Evolutionary conservation across 2,329 filamentous ascomycete genomes (phyloP), one percentile per base, ranked within the genome.

Genomic region (Myrmaecium sp.): DNA sequence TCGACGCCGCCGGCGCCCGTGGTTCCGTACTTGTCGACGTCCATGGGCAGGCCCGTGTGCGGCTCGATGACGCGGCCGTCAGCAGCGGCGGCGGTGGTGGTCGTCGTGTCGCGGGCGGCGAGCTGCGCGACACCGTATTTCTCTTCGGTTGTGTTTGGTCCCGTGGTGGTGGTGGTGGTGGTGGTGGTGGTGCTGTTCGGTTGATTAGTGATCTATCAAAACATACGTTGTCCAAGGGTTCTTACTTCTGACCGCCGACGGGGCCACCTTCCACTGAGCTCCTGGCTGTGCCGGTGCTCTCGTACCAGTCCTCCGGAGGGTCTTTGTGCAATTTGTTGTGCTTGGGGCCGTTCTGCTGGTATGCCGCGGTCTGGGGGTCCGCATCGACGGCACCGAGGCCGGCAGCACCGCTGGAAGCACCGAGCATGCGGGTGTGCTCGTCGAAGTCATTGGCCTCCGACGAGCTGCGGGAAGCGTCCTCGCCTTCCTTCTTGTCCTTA

Each of bases 241-340:
- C 28, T 26, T 26, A 30, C 28, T 26, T 8, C 5, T 14, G 18
- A n/a, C 18, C 19, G 4, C 23, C 25, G 3, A 17, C 23, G 8
- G 28, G 23, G 17, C 23, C 28, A 19, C 23, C n/a, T 12, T 26
- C 9, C 17, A 23, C 28, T 6, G 16, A 21, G 3, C 14, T 17
- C 4, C 23, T 20, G 3, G 19, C 23, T 5, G 23, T 30, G 19
- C 23, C 28, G 13, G 12, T 22, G 23, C 28, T 33, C 28, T 21
- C 28, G 22, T 17, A 15, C 12, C 12, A 11, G 2, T 45, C 46
- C 17, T 38, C 36, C 5, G 53, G 52, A 6, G 53, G 52, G 14
- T 55, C 50, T 34, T 58, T 57, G 38, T 55, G 52, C 21, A 58
- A 37, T 12, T 41, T 47, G 29, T 53, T 44, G 16, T 48, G 40